These are phyloP conservation scores for Quercus alba DNA, from an alignment of 306 rosid species.

Conservation along the genomic window DNA sequence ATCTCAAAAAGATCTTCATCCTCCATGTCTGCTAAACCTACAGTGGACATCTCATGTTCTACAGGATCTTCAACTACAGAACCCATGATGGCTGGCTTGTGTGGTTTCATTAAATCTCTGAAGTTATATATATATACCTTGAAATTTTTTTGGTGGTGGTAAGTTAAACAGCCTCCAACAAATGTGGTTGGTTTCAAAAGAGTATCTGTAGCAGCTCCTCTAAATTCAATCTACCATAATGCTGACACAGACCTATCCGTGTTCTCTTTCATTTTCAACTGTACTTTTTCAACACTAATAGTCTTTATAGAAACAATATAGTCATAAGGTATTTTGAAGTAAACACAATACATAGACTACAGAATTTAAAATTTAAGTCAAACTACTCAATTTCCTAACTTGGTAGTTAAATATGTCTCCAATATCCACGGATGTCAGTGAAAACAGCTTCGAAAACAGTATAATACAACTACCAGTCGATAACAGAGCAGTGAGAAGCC, in stretches of 20 bases:
- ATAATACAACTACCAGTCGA: background rate
- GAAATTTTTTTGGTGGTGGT: constrained; percentile 29
- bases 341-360: background rate
- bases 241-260: constrained; percentile 12
- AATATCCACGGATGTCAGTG: background rate
- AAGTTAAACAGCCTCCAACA: constrained; percentile 70
- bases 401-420: background rate
- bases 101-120: background rate
- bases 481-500: constrained; percentile 10
- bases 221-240: constrained; percentile 32
- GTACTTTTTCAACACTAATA: too few species aligned
- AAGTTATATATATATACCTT: background rate
- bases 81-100: constrained; percentile 30
- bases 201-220: constrained; percentile 36
- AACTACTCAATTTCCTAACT: background rate
- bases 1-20: constrained; percentile 75
- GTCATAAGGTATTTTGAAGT: background rate
- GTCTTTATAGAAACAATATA: background rate
- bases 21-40: constrained; percentile 30
- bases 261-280: background rate
- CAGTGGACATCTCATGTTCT: constrained; percentile 5
- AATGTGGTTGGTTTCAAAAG: constrained; percentile 30
- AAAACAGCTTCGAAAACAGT: background rate
- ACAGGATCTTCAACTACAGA: constrained; percentile 15
- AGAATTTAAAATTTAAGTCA: background rate